A percentile compares a stretch with the other conserved stretches of the same genome.
These are phyloP conservation scores for Podosphaera fusca DNA, from an alignment of 2,329 filamentous ascomycete genomes.

Conservation along the genomic window DNA sequence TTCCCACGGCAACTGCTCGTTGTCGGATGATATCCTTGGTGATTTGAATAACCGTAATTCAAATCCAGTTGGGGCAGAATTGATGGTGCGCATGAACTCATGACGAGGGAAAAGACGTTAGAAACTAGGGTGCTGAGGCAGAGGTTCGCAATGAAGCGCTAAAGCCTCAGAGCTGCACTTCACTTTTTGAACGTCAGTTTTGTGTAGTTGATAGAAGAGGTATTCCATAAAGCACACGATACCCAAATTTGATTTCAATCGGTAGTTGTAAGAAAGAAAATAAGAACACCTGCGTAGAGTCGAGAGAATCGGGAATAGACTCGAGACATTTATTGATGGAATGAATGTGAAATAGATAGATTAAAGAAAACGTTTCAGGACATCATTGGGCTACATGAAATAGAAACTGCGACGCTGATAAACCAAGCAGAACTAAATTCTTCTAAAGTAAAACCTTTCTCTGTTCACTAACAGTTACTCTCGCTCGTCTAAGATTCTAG, in stretches of 20 bases:
- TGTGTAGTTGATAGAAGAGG: neutral
- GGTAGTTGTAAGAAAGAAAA: neutral
- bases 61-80: constrained; percentile 46
- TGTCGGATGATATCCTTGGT: constrained; percentile 28
- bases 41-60: constrained; percentile 36
- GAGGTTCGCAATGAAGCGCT: constrained; percentile 1
- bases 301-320: neutral
- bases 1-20: constrained; percentile 28
- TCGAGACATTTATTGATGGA: neutral
- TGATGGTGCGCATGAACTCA: constrained; percentile 56
- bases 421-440: neutral
- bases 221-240: neutral
- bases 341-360: neutral
- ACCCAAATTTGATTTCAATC: neutral
- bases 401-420: neutral
- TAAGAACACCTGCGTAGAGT: neutral
- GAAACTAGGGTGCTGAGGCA: constrained; percentile 9
- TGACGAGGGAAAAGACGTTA: constrained; percentile 8
- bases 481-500: too few species aligned
- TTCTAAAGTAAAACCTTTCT: neutral
- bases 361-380: neutral
- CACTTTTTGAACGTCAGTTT: neutral
- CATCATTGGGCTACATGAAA: neutral
- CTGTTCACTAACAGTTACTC: too few species aligned
- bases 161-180: neutral